Conservation (phyloP, 2,329 filamentous ascomycete genomes). For the Tolypocladium capitatum region DNA sequence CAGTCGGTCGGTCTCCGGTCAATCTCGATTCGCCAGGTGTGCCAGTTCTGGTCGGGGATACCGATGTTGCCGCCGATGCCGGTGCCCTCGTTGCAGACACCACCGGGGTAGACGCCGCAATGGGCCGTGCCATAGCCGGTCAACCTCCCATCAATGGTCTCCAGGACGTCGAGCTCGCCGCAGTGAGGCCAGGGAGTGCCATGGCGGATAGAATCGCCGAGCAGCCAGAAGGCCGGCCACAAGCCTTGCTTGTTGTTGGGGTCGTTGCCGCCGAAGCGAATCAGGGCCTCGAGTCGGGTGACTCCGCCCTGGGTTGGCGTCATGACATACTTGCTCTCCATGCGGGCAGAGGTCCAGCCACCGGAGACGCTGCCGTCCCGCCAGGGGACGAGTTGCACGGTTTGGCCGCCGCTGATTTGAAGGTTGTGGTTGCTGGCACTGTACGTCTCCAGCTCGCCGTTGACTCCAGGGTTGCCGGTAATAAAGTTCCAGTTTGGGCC, state of each 20-base stretch:
- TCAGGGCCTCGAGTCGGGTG: slow-evolving; percentile 30
- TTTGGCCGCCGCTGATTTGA: slow-evolving; percentile 34
- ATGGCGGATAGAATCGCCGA: slow-evolving; percentile 34
- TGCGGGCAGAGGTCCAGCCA: slow-evolving; percentile 41
- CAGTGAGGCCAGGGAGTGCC: slow-evolving; percentile 37
- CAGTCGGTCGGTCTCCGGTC: slow-evolving; percentile 33
- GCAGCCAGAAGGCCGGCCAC: slow-evolving; percentile 47
- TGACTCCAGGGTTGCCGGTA: slow-evolving; percentile 26
- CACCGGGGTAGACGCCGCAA: slow-evolving; percentile 31
- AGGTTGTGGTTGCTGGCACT: slow-evolving; percentile 31
- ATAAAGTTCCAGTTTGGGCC: slow-evolving; percentile 34
- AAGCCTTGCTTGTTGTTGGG: slow-evolving; percentile 35
- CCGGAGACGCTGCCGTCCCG: slow-evolving; percentile 18
- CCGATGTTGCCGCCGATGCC: slow-evolving; percentile 24
- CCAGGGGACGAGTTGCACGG: slow-evolving; percentile 37
- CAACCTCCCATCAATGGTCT: slow-evolving; percentile 36
- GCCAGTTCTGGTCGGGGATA: slow-evolving; percentile 28
- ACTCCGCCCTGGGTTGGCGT: slow-evolving; percentile 31
- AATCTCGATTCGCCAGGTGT: slow-evolving; percentile 36
- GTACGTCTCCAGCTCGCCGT: slow-evolving; percentile 40
- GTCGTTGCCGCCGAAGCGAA: slow-evolving; percentile 32
- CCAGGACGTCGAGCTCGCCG: slow-evolving; percentile 46
- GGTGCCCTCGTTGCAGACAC: slow-evolving; percentile 36
- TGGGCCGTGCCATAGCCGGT: slow-evolving; percentile 37
- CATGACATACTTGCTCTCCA: slow-evolving; percentile 35